Evolutionary conservation across 106 monocot genomes (phyloP).

Genomic region (Gastrodia elata): DNA sequence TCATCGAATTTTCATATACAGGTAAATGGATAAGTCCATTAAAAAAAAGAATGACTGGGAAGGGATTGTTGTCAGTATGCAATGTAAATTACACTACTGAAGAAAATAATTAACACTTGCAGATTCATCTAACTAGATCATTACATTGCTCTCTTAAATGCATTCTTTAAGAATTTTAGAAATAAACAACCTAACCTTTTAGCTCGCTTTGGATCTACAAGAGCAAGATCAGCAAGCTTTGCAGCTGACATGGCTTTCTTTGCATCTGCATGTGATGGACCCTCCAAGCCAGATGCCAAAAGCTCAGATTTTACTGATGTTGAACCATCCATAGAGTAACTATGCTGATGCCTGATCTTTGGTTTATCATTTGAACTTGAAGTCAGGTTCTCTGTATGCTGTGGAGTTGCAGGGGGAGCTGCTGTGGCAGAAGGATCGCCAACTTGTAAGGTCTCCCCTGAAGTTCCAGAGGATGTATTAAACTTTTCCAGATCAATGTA

Average conservation of each 20-base stretch:
- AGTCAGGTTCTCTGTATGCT: not conserved
- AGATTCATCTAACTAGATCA: not conserved
- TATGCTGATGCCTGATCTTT: slow-evolving; percentile 62
- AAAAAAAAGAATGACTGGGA: not conserved
- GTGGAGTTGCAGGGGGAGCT: not conserved
- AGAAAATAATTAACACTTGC: not conserved
- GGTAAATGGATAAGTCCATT: not conserved
- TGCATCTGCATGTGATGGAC: slow-evolving; percentile 28
- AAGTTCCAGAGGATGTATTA: slow-evolving; percentile 15
- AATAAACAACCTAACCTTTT: slow-evolving; percentile 47
- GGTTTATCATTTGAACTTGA: slow-evolving; percentile 14
- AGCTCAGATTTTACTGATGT: slow-evolving; percentile 41
- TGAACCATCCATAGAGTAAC: slow-evolving; percentile 69
- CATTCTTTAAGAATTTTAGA: not conserved
- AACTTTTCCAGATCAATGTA: slow-evolving; percentile 74
- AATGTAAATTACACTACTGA: not conserved
- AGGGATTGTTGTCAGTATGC: not conserved
- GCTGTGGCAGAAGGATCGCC: not conserved
- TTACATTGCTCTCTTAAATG: not conserved
- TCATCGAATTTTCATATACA: not conserved
- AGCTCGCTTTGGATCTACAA: slow-evolving; percentile 81
- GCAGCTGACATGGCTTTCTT: slow-evolving; percentile 81
- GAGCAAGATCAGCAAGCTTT: slow-evolving; percentile 77
- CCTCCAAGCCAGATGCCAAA: slow-evolving; percentile 28
- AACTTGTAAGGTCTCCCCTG: not conserved